These are phyloP conservation scores for Macrophomina pseudophaseolina DNA, from an alignment of 2,329 filamentous ascomycete species.

Conservation along the genomic window DNA sequence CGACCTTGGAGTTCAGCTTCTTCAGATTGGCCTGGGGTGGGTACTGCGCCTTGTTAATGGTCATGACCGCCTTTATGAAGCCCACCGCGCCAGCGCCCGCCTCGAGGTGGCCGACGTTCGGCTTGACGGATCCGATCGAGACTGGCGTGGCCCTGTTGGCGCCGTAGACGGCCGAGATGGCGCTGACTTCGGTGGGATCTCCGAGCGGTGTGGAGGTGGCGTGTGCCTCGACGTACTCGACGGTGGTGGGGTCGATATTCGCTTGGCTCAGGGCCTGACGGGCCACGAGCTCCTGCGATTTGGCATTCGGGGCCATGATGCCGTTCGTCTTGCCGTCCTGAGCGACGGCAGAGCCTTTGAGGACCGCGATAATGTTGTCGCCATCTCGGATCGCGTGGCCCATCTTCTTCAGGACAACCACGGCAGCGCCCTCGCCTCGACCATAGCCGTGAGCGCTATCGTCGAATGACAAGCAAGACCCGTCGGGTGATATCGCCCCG, in stretches of 20 bases:
- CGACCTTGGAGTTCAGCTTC: constrained; percentile 41
- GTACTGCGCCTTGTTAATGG: constrained; percentile 38
- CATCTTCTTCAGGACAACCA: constrained; percentile 39
- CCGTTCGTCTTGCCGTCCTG: constrained; percentile 43
- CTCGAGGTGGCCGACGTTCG: constrained; percentile 42
- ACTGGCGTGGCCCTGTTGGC: constrained; percentile 49
- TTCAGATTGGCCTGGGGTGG: constrained; percentile 44
- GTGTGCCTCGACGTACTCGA: constrained; percentile 31
- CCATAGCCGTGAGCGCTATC: constrained; percentile 39
- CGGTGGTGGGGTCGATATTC: constrained; percentile 28
- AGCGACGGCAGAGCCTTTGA: constrained; percentile 39
- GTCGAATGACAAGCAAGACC: constrained; percentile 40
- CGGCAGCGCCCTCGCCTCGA: constrained; percentile 39
- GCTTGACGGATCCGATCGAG: constrained; percentile 44
- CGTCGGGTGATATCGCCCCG: constrained; percentile 31
- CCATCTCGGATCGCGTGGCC: constrained; percentile 35
- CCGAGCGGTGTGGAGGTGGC: constrained; percentile 33
- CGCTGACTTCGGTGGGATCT: constrained; percentile 34
- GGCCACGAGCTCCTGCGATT: constrained; percentile 39
- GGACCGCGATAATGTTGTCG: constrained; percentile 40
- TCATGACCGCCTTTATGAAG: constrained; percentile 38
- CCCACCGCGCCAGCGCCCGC: constrained; percentile 35
- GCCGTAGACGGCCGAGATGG: constrained; percentile 31
- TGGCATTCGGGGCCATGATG: constrained; percentile 44
- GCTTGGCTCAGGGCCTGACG: constrained; percentile 31